Base-by-base conservation (phyloP, 441 rosid species). In the Eutrema salsugineum region DNA sequence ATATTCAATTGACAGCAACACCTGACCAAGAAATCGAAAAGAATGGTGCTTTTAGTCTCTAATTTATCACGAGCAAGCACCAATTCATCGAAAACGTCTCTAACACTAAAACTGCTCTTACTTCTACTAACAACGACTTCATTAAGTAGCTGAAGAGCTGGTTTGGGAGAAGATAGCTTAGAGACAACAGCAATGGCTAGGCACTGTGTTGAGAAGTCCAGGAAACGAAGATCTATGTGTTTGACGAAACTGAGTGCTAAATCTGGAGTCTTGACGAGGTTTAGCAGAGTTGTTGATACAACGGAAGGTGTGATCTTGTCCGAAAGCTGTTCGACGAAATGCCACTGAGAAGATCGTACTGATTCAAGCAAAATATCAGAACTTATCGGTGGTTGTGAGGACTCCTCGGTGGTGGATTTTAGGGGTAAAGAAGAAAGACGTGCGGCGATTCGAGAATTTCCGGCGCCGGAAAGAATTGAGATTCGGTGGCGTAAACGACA, bases 281-380 rank as follows among this genome's bases (percentile, higher is more conserved):
- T 63, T 10, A 74, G 56, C 8, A 92, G 82, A 61, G 86, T 78
- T 63, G 83, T 7, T 58, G 89, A 78, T 50, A 88, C 60, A 48
- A 83, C 70, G 5, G 78, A 72, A 17, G 94, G 78, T 14, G 81
- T 76, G 49, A 91, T 65, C 6, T 76, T 82, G 46, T 70, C 59
- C 6, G 87, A 72, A 58, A 79, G 56, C 9, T 87, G 92, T 83
- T 90, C 74, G 94, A 94, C 64, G 78, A 83, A 77, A 84, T 90
- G 90, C 97, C 97, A 88, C 80, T 83, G 86, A 76, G 89, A 87
- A 70, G 96, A 82, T 32, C 47, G 74, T 46, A 85, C 67, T 0
- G 76, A 83, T 0, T 73, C 42, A 1, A 78, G 38, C 0, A 91
- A 39, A 0, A 5, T 0, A 1, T 63, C 72, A 1, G 68, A 63